Conservation (phyloP, 306 rosid species). For the Pterocarpus macrocarpus region DNA sequence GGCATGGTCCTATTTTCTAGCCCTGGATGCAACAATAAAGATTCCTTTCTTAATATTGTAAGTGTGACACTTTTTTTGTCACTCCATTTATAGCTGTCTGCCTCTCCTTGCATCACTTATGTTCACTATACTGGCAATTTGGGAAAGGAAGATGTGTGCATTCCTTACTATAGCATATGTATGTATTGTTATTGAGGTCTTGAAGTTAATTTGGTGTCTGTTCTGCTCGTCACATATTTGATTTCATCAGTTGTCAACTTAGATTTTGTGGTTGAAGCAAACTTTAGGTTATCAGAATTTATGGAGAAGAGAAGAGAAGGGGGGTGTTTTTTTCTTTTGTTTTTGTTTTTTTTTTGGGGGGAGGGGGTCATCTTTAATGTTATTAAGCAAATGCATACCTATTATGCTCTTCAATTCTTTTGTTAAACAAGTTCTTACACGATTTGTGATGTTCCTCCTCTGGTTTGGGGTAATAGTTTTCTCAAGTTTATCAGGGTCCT, state of each 20-base stretch:
- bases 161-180: conserved; percentile 23
- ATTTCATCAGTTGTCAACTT: conserved; percentile 8
- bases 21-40: conserved; percentile 73
- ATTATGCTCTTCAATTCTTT: no score
- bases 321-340: no score
- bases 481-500: conserved; percentile 4
- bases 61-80: conserved; percentile 51
- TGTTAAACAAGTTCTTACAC: conserved; percentile 5
- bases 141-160: conserved; percentile 22
- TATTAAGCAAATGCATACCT: background rate
- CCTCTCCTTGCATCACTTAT: conserved; percentile 17
- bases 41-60: conserved; percentile 85
- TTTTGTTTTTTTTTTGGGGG: no score
- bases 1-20: conserved; percentile 61
- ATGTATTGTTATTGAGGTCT: conserved; percentile 7
- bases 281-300: background rate
- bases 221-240: background rate
- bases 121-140: background rate
- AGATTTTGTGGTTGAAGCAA: conserved; percentile 28
- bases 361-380: background rate
- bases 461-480: conserved; percentile 6
- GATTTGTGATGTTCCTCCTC: background rate
- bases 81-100: conserved; percentile 13
- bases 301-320: no score
- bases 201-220: conserved; percentile 5